Base-by-base conservation (phyloP, 768 basidiomycete species). In the Neoboletus subvelutipes region DNA sequence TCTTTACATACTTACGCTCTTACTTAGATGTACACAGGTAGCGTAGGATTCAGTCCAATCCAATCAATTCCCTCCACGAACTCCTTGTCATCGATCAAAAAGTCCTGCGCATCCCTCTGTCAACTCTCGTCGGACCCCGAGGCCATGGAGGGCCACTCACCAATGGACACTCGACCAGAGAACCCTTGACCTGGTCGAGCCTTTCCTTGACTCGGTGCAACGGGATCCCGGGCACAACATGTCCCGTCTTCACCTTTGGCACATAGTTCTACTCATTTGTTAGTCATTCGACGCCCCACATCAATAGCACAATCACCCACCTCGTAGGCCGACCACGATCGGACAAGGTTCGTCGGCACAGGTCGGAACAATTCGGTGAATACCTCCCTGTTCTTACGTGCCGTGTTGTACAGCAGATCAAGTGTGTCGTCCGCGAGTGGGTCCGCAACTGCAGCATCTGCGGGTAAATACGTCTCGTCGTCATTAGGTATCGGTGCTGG, bases 301-400 rank as follows among this genome's bases (percentile, higher is more conserved):
- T 45, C 50, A 40, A 31, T 29, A 22, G 9, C 41, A 54, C 54
- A 71, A 83, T 42, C 17, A 68, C 66, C 53, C 50, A 89, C 90
- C 50, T 88, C 85, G 68, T 94, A 96, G 5, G 84, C 82, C 10
- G 80, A 74, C 92, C 91, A 94, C 54, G 80, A 79, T 59, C 86
- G 80, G 49, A 95, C 88, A 28, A 88, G 72, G 73, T 97, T 93
- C 13, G 85, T 88, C 4, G 94, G 93, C 17, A 92, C 83, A n/a
- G 90, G 86, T 40, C 85, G 80, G 79, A 96, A 97, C 31, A 94
- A 64, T 73, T 92, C 90, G 5, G 88, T 86, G 64, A 93, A 96
- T 54, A 94, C 80, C 68, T 90, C 88, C 53, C 92, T 78, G 69
- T 98, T 98, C 75, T 74, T 81, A 57, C 80, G 78, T 18, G 93